phyloP scores from a whole-genome alignment of 2,329 filamentous ascomycete species.

The Epichloe bromicola region DNA sequence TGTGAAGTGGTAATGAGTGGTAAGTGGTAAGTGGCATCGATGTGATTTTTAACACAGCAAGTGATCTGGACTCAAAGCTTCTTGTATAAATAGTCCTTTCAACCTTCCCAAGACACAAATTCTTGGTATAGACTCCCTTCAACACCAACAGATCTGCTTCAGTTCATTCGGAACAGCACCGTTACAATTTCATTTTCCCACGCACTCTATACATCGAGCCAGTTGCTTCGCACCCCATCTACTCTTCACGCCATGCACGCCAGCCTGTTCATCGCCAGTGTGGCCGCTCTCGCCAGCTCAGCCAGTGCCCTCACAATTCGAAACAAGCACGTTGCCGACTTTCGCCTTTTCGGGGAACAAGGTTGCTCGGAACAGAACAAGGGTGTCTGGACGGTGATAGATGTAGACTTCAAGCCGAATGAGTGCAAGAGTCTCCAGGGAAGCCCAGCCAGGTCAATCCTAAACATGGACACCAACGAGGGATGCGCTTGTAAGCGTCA shows the following conservation, averaged over 20 bases:
- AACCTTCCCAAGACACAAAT: too few species aligned
- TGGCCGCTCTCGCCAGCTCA: conserved; percentile 6
- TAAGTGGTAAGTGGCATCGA: too few species aligned
- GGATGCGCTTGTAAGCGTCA: conserved; percentile 10
- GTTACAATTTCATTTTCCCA: neutral
- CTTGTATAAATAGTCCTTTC: too few species aligned
- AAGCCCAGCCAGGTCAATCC: conserved; percentile 7
- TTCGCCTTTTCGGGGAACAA: conserved; percentile 11
- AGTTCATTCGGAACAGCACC: neutral
- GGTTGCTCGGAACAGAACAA: conserved; percentile 11
- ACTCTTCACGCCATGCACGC: conserved; percentile 7
- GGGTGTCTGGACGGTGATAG: conserved; percentile 15
- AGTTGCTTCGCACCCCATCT: too few species aligned
- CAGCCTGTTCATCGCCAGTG: conserved; percentile 6
- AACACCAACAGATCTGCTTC: too few species aligned
- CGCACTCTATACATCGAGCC: neutral
- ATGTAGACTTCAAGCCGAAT: conserved; percentile 10
- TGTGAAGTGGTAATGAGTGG: neutral
- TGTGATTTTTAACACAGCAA: too few species aligned
- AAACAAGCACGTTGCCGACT: conserved; percentile 14
- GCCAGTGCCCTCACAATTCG: conserved; percentile 8
- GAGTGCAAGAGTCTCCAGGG: conserved; percentile 11
- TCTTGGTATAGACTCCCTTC: too few species aligned
- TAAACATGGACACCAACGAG: conserved; percentile 6
- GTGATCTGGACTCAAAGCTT: too few species aligned